Percentiles rank a stretch among this genome's conserved stretches.
These are phyloP conservation scores for Venturia aucupariae DNA, from an alignment of 2,329 filamentous ascomycete genomes.

Conservation along the genomic window DNA sequence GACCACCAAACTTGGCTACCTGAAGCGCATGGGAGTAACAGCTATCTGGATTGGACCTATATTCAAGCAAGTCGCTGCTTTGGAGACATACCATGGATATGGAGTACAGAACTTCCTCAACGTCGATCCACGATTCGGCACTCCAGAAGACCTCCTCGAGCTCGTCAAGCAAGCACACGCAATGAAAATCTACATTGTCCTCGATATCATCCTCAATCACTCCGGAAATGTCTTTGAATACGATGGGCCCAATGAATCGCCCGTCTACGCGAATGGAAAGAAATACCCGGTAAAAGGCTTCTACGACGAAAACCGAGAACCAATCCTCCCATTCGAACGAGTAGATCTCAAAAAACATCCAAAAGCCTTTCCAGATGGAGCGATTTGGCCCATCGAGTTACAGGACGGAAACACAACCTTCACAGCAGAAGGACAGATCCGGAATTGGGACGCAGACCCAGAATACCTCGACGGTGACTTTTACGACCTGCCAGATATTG, in stretches of 20 bases:
- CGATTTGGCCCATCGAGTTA: constrained; percentile 21
- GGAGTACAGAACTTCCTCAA: constrained; percentile 19
- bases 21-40: constrained; percentile 19
- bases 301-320: constrained; percentile 16
- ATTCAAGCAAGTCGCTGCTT: constrained; percentile 20
- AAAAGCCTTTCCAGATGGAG: constrained; percentile 15
- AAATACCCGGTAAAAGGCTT: constrained; percentile 8
- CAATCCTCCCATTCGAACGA: neutral
- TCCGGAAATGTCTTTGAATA: constrained; percentile 14
- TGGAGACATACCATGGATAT: constrained; percentile 21
- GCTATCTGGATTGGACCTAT: constrained; percentile 21
- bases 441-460: constrained; percentile 19
- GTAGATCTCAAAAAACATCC: neutral
- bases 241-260: neutral
- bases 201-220: constrained; percentile 22
- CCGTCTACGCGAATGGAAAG: neutral
- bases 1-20: constrained; percentile 20
- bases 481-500: constrained; percentile 19
- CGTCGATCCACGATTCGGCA: constrained; percentile 20
- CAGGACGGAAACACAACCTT: constrained; percentile 17
- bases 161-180: constrained; percentile 19
- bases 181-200: constrained; percentile 19
- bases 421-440: constrained; percentile 18
- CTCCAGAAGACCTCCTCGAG: constrained; percentile 19
- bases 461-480: constrained; percentile 21